These are phyloP conservation scores for Streptanthus diversifolius DNA, from an alignment of 345 rosid genomes.

Conservation along the genomic window DNA sequence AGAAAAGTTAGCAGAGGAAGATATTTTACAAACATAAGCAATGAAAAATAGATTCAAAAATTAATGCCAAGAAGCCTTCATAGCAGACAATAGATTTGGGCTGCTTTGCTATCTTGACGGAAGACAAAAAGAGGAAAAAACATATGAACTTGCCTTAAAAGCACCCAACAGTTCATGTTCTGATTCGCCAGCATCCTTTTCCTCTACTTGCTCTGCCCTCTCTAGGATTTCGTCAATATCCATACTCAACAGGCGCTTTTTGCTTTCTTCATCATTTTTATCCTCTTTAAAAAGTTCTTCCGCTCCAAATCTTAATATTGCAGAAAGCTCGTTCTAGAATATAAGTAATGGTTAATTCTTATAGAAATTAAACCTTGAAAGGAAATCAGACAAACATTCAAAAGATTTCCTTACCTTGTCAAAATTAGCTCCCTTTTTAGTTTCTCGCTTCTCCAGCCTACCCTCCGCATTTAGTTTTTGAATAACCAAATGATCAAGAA, in stretches of 20 bases:
- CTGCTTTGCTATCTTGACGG: conserved; percentile 2
- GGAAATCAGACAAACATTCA: neutral
- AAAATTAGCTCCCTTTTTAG: conserved; percentile 81
- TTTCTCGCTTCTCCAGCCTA: conserved; percentile 94
- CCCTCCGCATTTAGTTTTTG: conserved; percentile 99
- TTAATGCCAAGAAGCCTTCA: conserved; percentile 1
- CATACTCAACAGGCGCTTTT: conserved; percentile 80
- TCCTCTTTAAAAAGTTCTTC: conserved; percentile 99
- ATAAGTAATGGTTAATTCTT: neutral
- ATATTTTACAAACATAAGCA: neutral
- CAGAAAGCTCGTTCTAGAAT: conserved; percentile 87
- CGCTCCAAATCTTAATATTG: conserved; percentile 97
- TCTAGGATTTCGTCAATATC: conserved; percentile 98
- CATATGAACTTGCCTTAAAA: conserved; percentile 69
- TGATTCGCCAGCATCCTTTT: conserved; percentile 57
- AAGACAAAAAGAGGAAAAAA: neutral
- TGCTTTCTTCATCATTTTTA: conserved; percentile 94
- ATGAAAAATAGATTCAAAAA: neutral
- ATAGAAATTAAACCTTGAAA: neutral
- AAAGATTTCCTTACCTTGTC: conserved; percentile 66
- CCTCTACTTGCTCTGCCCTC: conserved; percentile 98
- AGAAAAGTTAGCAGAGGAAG: conserved; percentile 22
- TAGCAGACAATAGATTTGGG: neutral
- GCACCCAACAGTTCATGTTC: conserved; percentile 86
- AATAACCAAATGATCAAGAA: conserved; percentile 97